Evolutionary conservation across 805 yeast species (phyloP).

Genomic region (Candida xiaguanensis): DNA sequence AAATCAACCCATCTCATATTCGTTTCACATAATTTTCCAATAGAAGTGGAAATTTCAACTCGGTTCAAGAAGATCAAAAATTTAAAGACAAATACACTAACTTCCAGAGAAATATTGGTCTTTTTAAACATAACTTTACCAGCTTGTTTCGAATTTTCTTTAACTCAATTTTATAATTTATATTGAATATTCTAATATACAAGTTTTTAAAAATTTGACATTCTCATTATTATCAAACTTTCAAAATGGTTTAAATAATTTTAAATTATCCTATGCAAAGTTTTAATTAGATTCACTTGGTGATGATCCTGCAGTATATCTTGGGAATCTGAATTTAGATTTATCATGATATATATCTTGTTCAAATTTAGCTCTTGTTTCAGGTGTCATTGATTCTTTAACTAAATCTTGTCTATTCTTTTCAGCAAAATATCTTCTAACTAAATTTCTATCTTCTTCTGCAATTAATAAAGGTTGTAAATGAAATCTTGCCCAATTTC

Average conservation of each 20-base stretch:
- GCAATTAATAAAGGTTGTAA: slow-evolving; percentile 73
- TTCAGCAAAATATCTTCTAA: slow-evolving; percentile 66
- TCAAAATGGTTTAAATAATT: no score
- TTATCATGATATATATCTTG: slow-evolving; percentile 42
- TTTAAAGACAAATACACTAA: no score
- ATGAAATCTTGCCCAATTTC: slow-evolving; percentile 71
- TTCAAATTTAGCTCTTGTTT: slow-evolving; percentile 37
- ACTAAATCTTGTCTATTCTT: slow-evolving; percentile 61
- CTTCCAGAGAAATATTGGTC: no score
- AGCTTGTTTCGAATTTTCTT: no score
- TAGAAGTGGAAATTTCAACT: no score
- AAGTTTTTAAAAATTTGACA: background rate
- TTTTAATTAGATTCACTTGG: slow-evolving; percentile 5
- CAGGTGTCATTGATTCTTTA: slow-evolving; percentile 39
- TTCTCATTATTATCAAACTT: no score
- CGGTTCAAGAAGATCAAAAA: no score
- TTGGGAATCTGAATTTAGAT: slow-evolving; percentile 42
- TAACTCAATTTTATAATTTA: no score
- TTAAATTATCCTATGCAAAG: background rate
- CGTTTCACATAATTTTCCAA: no score
- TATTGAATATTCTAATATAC: background rate
- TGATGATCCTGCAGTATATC: slow-evolving; percentile 34
- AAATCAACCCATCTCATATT: no score
- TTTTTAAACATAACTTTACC: no score
- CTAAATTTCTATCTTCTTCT: slow-evolving; percentile 75